Evolutionary conservation across 768 basidiomycete species (phyloP), one percentile per base, ranked within the genome.

Genomic region (Boletus patriciae): DNA sequence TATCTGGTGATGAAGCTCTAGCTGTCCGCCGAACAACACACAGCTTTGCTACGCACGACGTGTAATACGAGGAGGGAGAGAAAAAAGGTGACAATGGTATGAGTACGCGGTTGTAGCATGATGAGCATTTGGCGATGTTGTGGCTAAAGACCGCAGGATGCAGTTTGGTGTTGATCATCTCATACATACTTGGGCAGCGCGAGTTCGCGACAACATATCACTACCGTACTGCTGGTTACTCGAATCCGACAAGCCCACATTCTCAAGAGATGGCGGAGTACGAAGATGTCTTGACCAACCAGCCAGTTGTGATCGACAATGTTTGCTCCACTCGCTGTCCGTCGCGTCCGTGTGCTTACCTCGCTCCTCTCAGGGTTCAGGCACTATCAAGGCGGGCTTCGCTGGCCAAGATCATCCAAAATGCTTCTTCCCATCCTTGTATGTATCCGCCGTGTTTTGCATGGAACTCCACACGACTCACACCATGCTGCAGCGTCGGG

Each of bases 361-460:
- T 55, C 59, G 57, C 52, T 55, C 48, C 34, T 47, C 56, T n/a
- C 72, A 98, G 94, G 97, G 97, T 59, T 97, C 96, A 54, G 97
- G 97, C 29, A 94, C 93, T 23, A 96, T 99, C 72, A 99, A 98
- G 75, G 97, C 97, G 58, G 97, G 97, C 40, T 99, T 99, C 70
- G 97, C 97, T 52, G 97, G 97, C 45, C 92, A 98, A 75, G 96
- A 98, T 74, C 94, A 97, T 71, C 97, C 97, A 42, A 97, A 97
- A 83, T 98, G 95, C 71, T 98, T 95, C 82, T 98, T 98, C 69
- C 95, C 97, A 60, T 97, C 94, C 62, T 98, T 94, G 95, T 97
- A 76, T 78, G 94, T 85, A 68, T 68, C 62, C 61, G 12, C 15
- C 41, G 4, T 61, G 73, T 36, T 21, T 77, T 72, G 66, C 63